Base-by-base conservation (phyloP, 2,329 filamentous ascomycete species). In the Pseudogymnoascus pannorum region DNA sequence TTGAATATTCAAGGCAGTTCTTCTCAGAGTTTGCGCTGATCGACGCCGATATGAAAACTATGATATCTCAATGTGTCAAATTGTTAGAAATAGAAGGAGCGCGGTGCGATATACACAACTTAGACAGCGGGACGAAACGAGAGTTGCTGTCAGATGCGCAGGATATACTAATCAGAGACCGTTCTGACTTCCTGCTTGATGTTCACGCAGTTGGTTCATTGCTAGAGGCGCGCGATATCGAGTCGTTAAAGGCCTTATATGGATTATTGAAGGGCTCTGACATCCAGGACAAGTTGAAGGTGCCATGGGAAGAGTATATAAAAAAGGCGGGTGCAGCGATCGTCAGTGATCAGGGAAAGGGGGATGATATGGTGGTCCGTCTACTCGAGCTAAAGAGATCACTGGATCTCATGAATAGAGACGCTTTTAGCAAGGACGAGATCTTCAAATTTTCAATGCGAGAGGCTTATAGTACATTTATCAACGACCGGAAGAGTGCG, bases 381-480 rank as follows among this genome's bases (percentile, higher is more conserved):
- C 78, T 99, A 4, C 79, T 99, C 8, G 84, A 88, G 24, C 83
- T 99, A 67, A 92, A 96, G 71, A 83, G 86, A 57, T 84, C 87
- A 31, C 78, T 97, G 7, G 92, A 97, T 70, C 76, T 86, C 40
- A 86, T 93, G 67, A 88, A 91, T 71, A 83, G 85, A 40, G 83
- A 87, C 57, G 87, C 91, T 0, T 97, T 99, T 70, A 79, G 82
- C 54, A 85, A 85, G 60, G 84, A 96, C 66, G 85, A 91, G n/a
- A 81, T 84, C 20, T 86, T 97, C 57, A 82, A 86, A 0, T 89
- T 92, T 72, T 85, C 82, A 9, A 80, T 99, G 66, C 84, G 94
- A 61, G 91, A 97, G 69, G 83, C 91, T 0, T 97, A 99, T 71
- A 87, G 89, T 60, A 82, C 79, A 0, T 97, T 97, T 68, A 96